Conservation (phyloP, 331 rosid species). For the Pyracantha coccinea region DNA sequence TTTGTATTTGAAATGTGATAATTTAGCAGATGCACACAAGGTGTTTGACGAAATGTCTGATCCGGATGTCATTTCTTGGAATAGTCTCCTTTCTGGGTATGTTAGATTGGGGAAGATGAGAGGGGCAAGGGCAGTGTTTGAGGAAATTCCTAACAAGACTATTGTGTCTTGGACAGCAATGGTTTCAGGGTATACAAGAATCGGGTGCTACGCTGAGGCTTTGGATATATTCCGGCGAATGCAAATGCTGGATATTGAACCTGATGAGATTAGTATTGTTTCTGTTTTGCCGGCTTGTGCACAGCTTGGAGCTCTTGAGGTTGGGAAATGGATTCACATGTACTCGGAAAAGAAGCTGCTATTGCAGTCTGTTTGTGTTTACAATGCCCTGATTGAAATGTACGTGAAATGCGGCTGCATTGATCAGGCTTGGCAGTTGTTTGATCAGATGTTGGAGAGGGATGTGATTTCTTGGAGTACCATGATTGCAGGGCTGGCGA, state of each 20-base stretch:
- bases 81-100: conserved; percentile 54
- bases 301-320: conserved; percentile 70
- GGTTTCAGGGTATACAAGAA: conserved; percentile 51
- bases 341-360: conserved; percentile 39
- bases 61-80: conserved; percentile 54
- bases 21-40: conserved; percentile 32
- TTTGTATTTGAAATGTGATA: conserved; percentile 45
- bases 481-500: conserved; percentile 57
- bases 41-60: conserved; percentile 51
- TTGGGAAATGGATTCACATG: conserved; percentile 76
- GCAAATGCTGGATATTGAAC: conserved; percentile 59
- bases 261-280: conserved; percentile 64
- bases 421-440: conserved; percentile 46
- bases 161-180: conserved; percentile 67
- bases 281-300: conserved; percentile 65
- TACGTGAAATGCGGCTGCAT: conserved; percentile 65
- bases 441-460: conserved; percentile 38
- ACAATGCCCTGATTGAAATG: conserved; percentile 73
- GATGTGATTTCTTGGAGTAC: conserved; percentile 83
- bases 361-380: conserved; percentile 20
- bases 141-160: conserved; percentile 53
- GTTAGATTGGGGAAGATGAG: conserved; percentile 50
- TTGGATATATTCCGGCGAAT: conserved; percentile 46
- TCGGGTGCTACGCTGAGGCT: conserved; percentile 44
- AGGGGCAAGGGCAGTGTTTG: conserved; percentile 46